These are phyloP conservation scores for Singerocomus inundabilis DNA, from an alignment of 1,284 basidiomycete genomes.

Conservation along the genomic window DNA sequence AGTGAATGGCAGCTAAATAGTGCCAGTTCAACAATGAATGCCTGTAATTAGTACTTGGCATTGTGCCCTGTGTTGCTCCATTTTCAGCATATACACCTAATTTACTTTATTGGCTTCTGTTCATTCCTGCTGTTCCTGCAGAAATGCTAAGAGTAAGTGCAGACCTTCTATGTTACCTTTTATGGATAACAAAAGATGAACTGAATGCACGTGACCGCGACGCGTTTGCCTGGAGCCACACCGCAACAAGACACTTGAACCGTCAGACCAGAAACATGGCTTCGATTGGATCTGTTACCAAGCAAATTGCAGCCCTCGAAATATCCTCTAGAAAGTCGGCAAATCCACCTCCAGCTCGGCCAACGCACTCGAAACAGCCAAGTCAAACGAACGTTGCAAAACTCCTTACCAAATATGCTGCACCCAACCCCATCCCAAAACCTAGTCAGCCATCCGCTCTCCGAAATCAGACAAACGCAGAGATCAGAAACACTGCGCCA, in stretches of 20 bases:
- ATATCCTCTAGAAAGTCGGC: slow-evolving; percentile 45
- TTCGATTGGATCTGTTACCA: slow-evolving; percentile 44
- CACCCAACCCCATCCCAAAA: slow-evolving; percentile 47
- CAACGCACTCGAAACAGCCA: slow-evolving; percentile 50
- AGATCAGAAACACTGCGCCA: slow-evolving; percentile 27
- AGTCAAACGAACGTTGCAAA: slow-evolving; percentile 60
- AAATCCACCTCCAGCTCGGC: slow-evolving; percentile 29
- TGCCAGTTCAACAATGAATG: too few relatives aligned
- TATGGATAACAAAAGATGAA: neutral
- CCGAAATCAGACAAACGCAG: slow-evolving; percentile 37
- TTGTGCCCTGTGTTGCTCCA: neutral
- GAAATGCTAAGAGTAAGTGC: too few relatives aligned
- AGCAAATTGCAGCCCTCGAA: slow-evolving; percentile 50
- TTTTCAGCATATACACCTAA: neutral
- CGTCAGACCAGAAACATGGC: slow-evolving; percentile 34
- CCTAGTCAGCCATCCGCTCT: slow-evolving; percentile 39
- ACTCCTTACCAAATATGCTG: slow-evolving; percentile 63
- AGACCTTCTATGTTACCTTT: too few relatives aligned
- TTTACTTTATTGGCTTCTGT: neutral
- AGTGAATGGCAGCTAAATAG: too few relatives aligned
- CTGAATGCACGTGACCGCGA: slow-evolving; percentile 25
- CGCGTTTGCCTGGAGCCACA: slow-evolving; percentile 13
- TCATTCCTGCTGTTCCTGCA: neutral
- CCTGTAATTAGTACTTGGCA: neutral
- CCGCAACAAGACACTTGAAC: neutral